A percentile compares a stretch with the other conserved stretches of the same genome.
Conservation (phyloP, 805 yeast species). For the Candida takata region DNA sequence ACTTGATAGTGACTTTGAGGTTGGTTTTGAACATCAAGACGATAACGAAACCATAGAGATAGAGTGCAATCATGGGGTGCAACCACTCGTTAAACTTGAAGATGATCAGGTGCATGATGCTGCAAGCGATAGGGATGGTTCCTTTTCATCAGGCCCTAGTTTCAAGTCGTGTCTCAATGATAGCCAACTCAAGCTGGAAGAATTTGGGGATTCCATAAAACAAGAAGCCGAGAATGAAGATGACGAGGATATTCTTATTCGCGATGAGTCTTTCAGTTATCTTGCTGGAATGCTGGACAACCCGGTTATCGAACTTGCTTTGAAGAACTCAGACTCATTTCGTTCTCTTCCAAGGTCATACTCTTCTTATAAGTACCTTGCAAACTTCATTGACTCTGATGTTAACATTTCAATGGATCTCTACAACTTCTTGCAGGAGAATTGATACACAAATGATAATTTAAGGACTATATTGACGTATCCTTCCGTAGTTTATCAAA, state of each 20-base stretch:
- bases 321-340: constrained; percentile 13
- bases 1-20: not conserved
- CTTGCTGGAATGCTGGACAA: constrained; percentile 31
- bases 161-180: constrained; percentile 19
- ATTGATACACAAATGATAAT: not conserved
- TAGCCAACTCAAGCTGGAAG: constrained; percentile 4
- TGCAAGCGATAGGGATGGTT: constrained; percentile 2
- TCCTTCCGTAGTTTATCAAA: constrained; percentile 22
- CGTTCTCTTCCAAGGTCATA: constrained; percentile 21
- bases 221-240: constrained; percentile 2
- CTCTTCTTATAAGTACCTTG: constrained; percentile 32
- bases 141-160: constrained; percentile 7
- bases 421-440: constrained; percentile 10
- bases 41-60: too few relatives aligned
- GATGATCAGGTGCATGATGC: not conserved
- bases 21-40: not conserved
- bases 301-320: constrained; percentile 8
- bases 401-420: constrained; percentile 15
- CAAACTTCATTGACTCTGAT: constrained; percentile 26
- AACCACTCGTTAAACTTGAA: too few relatives aligned
- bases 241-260: constrained; percentile 7
- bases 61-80: too few relatives aligned
- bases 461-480: not conserved
- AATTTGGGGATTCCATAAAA: not conserved
- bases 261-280: constrained; percentile 39